Evolutionary conservation across 2,329 filamentous ascomycete species (phyloP).

Genomic region (Alternaria sp.): DNA sequence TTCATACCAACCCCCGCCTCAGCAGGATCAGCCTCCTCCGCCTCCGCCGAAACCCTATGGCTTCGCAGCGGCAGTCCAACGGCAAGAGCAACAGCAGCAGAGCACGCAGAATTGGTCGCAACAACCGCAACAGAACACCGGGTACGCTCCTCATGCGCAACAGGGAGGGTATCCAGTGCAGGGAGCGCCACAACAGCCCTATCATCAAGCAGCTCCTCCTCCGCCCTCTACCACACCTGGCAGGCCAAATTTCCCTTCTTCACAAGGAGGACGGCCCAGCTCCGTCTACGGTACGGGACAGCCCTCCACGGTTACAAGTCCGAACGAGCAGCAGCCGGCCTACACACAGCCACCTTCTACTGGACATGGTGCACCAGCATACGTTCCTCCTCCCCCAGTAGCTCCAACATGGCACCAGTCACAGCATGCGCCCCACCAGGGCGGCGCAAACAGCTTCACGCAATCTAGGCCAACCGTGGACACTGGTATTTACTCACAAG

Average conservation of each 20-base stretch:
- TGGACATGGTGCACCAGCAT: slow-evolving; percentile 20
- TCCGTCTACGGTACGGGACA: slow-evolving; percentile 43
- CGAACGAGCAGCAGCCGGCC: slow-evolving; percentile 46
- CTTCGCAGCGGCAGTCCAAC: slow-evolving; percentile 40
- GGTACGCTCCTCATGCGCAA: slow-evolving; percentile 34
- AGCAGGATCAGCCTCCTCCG: slow-evolving; percentile 45
- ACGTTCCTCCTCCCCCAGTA: slow-evolving; percentile 49
- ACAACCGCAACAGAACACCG: slow-evolving; percentile 31
- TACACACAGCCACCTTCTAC: slow-evolving; percentile 43
- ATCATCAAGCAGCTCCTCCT: slow-evolving; percentile 40
- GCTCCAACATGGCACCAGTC: slow-evolving; percentile 50
- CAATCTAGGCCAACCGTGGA: slow-evolving; percentile 44
- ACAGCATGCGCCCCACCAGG: slow-evolving; percentile 47
- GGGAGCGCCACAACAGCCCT: slow-evolving; percentile 32
- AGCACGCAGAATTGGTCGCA: slow-evolving; percentile 27
- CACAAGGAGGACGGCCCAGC: slow-evolving; percentile 35
- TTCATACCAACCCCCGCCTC: slow-evolving; percentile 37
- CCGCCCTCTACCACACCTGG: slow-evolving; percentile 43
- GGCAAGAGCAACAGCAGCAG: slow-evolving; percentile 27
- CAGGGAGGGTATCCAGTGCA: slow-evolving; percentile 38
- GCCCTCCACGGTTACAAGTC: slow-evolving; percentile 36
- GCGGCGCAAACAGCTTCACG: slow-evolving; percentile 42
- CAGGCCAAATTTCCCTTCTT: slow-evolving; percentile 45
- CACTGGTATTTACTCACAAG: slow-evolving; percentile 37
- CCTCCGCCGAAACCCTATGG: slow-evolving; percentile 49